These are phyloP conservation scores for Prunus dulcis DNA, from an alignment of 306 rosid genomes.

Conservation along the genomic window DNA sequence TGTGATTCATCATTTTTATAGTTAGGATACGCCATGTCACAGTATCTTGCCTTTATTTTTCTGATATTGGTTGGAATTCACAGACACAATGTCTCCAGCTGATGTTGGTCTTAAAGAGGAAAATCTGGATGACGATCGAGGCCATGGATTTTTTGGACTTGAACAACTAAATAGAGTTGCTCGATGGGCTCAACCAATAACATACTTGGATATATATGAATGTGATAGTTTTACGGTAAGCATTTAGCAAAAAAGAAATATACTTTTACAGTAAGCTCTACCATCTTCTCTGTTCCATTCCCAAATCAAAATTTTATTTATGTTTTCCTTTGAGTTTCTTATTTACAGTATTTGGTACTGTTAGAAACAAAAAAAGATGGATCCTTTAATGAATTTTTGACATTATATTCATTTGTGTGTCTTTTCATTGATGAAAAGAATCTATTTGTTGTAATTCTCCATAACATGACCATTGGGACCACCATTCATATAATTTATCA, in stretches of 20 bases:
- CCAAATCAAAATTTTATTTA: background rate
- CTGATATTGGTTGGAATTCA: conserved; percentile 21
- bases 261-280: conserved; percentile 53
- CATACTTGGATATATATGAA: conserved; percentile 66
- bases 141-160: conserved; percentile 68
- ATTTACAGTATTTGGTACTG: background rate
- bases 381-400: background rate
- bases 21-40: conserved; percentile 7
- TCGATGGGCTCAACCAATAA: conserved; percentile 93
- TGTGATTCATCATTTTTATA: background rate
- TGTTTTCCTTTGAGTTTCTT: background rate
- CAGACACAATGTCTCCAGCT: conserved; percentile 59
- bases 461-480: background rate
- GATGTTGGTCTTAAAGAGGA: conserved; percentile 86
- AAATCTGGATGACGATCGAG: conserved; percentile 69
- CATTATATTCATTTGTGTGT: background rate
- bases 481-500: background rate
- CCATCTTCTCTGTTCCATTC: background rate
- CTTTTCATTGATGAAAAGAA: background rate
- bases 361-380: too few species aligned
- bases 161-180: conserved; percentile 52
- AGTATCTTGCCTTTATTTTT: conserved; percentile 9
- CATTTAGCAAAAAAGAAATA: background rate
- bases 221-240: conserved; percentile 68
- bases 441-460: background rate